Base-by-base conservation (phyloP, 2,329 filamentous ascomycete genomes). In the Didymella exigua region DNA sequence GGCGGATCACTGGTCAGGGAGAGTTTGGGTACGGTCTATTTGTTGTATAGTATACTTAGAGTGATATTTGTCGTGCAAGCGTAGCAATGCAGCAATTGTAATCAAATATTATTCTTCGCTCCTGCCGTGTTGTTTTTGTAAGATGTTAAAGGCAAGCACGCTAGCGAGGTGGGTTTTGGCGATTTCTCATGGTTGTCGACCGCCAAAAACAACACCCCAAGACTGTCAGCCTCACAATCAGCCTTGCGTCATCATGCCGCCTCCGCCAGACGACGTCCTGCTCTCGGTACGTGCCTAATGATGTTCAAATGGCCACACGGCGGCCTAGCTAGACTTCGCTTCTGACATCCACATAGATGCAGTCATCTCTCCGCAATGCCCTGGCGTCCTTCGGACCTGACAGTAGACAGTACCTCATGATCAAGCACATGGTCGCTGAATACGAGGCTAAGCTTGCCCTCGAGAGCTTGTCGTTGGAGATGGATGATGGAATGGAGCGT, bases 341-440 rank as follows among this genome's bases (percentile, higher is more conserved):
- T 4, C 19, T 37, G 13, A 37, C 19, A 37, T 16, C 3, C 3
- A 18, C 11, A 31, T 36, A 75, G 72, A 65, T 75, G 7, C 61
- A 74, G 43, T 66, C 68, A 5, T 74, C 71, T 6, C 64, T 75
- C 19, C 73, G 71, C 52, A 75, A 75, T 31, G 62, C 69, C 9
- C 62, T 68, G 6, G 49, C 68, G 10, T 74, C 73, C 1, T 74
- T 75, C 49, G 72, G 73, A 5, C 49, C 62, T 1, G 11, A 58
- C 1, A 75, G 72, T 52, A 42, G 51, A 10, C 72, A 75, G 33
- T 74, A 73, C 49, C 55, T 45, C 34, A 53, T 50, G 43, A 70
- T 75, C 46, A 70, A 70, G 43, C 58, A 59, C 34, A 66, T 73
- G 56, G 59, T 72, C 3, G 69, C 73, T 13, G 71, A 72, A 44